phyloP scores from a whole-genome alignment of 306 rosid genomes.

The Vigna nakashimae region DNA sequence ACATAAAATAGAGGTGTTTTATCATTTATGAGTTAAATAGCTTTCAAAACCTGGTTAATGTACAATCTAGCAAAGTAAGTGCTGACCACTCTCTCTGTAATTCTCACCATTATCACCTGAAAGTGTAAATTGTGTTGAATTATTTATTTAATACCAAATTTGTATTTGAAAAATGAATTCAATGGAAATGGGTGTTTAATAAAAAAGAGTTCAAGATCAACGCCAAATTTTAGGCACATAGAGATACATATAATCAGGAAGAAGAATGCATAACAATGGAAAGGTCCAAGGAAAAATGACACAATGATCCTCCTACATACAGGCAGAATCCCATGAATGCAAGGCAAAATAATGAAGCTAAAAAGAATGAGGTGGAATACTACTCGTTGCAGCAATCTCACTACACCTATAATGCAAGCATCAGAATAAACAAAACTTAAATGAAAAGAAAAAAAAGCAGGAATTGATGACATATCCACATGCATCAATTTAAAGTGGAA shows the following conservation, averaged over 20 bases:
- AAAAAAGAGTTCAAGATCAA: background rate
- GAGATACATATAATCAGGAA: background rate
- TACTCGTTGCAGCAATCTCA: constrained; percentile 11
- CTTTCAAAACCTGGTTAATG: constrained; percentile 73
- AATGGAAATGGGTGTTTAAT: constrained; percentile 6
- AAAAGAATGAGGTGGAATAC: background rate
- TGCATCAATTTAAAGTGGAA: constrained; percentile 38
- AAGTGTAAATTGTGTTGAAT: constrained; percentile 42
- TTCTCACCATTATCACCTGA: constrained; percentile 88
- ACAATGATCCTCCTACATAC: constrained; percentile 7
- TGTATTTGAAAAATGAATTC: background rate
- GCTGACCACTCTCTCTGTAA: constrained; percentile 81
- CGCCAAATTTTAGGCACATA: background rate
- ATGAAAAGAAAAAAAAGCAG: background rate
- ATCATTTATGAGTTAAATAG: constrained; percentile 26
- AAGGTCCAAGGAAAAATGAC: constrained; percentile 14
- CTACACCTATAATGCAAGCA: constrained; percentile 28
- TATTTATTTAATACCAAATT: constrained; percentile 20
- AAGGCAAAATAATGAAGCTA: background rate
- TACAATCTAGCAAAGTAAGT: constrained; percentile 89
- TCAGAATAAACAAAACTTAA: constrained; percentile 31
- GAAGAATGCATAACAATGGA: constrained; percentile 31
- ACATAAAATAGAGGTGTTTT: constrained; percentile 19
- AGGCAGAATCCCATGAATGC: background rate
- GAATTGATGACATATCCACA: constrained; percentile 13